These are phyloP conservation scores for Peniophora sp. DNA, from an alignment of 1,284 basidiomycete species.

Conservation along the genomic window DNA sequence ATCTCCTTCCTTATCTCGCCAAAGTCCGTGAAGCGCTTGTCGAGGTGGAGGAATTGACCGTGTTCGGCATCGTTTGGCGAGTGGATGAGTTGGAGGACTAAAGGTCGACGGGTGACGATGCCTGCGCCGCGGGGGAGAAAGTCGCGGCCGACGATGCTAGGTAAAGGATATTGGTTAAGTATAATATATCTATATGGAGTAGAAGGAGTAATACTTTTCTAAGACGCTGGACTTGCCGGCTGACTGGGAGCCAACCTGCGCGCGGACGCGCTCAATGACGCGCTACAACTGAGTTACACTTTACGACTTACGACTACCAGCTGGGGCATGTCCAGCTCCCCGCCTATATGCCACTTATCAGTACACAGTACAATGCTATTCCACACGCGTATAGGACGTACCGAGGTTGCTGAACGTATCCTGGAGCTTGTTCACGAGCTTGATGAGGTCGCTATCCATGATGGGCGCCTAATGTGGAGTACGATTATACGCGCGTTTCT, in stretches of 20 bases:
- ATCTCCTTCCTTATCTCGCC: conserved; percentile 93
- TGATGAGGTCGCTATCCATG: conserved; percentile 93
- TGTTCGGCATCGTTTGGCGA: conserved; percentile 78
- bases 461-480: conserved; percentile 16
- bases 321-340: conserved; percentile 83
- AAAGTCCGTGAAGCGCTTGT: conserved; percentile 95
- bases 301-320: conserved; percentile 59
- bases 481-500: not conserved
- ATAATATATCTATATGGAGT: not conserved
- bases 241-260: conserved; percentile 78
- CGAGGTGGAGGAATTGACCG: conserved; percentile 95
- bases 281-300: not conserved
- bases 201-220: conserved; percentile 56
- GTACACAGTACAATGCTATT: not conserved
- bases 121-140: conserved; percentile 92
- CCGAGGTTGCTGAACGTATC: conserved; percentile 80
- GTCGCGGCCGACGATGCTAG: conserved; percentile 88
- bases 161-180: conserved; percentile 3
- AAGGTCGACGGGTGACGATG: conserved; percentile 92
- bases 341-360: conserved; percentile 36
- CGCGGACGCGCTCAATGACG: not conserved
- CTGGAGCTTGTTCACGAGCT: conserved; percentile 94
- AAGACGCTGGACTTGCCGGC: conserved; percentile 83
- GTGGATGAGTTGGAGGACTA: conserved; percentile 94
- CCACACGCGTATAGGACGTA: conserved; percentile 26